Base-by-base conservation (phyloP, 768 basidiomycete genomes). In the Auriculariales sp. region DNA sequence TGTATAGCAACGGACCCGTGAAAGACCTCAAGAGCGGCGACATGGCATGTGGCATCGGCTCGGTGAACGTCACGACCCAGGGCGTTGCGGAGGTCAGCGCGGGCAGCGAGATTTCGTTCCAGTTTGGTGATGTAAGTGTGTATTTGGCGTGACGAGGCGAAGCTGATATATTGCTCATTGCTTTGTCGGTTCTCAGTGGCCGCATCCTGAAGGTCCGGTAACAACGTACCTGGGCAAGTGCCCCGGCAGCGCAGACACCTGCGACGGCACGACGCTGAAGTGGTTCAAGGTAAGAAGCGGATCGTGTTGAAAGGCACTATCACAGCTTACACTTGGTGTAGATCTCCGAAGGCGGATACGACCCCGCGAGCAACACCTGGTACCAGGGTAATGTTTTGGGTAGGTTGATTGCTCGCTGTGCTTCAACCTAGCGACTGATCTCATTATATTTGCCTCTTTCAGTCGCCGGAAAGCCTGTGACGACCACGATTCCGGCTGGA, bases 181-280 rank as follows among this genome's bases (percentile, higher is more conserved):
- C 6, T 9, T 24, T 11, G 5, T 25, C 5, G 12, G 10, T 44
- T 5, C 11, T 24, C 22, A 11, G 12, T 11, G 9, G 17, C 19
- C 6, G 19, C 19, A 25, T 25, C 12, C 39, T 24, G 39, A n/a
- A 4, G 39, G 39, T 0, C 39, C 39, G 19, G 4, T 44, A 4
- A 44, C 39, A 25, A 19, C 27, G 39, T 44, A 44, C 22, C 22
- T 44, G 39, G 39, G 39, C 39, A 44, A 44, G 39, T 44, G 39
- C 22, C 22, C 39, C 3, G 39, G 22, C 22, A 9, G 22, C 7
- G 39, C 39, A 5, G 39, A 44, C 39, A 44, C 22, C 22, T 44
- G 39, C 1, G 39, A 44, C 19, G 12, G 22, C 2, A 7, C 7
- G 19, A 12, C 17, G 39, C 19, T 44, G 6, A 44, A 44, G 22